Evolutionary conservation across 306 rosid species (phyloP).

Genomic region (Fragaria nilgerrensis): DNA sequence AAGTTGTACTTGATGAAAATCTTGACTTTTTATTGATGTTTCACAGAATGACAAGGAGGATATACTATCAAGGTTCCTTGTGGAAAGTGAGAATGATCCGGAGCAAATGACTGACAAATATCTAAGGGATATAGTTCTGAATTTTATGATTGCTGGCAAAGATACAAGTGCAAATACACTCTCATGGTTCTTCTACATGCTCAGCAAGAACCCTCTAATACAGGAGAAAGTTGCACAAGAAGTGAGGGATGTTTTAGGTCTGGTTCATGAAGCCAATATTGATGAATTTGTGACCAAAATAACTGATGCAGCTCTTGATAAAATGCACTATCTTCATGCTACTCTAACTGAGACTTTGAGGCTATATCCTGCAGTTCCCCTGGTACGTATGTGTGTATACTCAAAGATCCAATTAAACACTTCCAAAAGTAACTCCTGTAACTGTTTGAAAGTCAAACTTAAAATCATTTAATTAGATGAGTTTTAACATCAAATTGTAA

Average conservation of each 20-base stretch:
- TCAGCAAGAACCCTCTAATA: too few relatives aligned
- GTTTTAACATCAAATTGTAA: neutral
- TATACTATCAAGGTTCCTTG: slow-evolving; percentile 70
- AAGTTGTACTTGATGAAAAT: neutral
- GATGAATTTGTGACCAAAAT: slow-evolving; percentile 43
- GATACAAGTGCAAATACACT: slow-evolving; percentile 68
- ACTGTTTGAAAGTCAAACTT: neutral
- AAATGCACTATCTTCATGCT: slow-evolving; percentile 88
- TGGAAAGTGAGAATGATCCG: slow-evolving; percentile 63
- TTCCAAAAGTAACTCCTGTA: neutral
- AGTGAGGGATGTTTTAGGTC: slow-evolving; percentile 44
- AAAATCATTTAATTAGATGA: neutral
- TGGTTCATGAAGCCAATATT: slow-evolving; percentile 30
- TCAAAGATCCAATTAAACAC: neutral
- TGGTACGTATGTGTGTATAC: slow-evolving; percentile 28
- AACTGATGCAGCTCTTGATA: slow-evolving; percentile 52
- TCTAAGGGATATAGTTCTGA: slow-evolving; percentile 63
- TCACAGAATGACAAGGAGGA: slow-evolving; percentile 65
- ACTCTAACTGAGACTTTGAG: slow-evolving; percentile 73
- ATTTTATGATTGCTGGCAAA: slow-evolving; percentile 74
- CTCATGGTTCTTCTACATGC: slow-evolving; percentile 79
- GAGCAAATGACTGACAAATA: slow-evolving; percentile 53
- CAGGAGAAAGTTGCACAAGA: slow-evolving; percentile 58
- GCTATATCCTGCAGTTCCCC: slow-evolving; percentile 68
- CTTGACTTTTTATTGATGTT: neutral